Percentiles rank a stretch among this genome's conserved stretches.
phyloP scores from a whole-genome alignment of 345 rosid genomes.

The Lumnitzera littorea region DNA sequence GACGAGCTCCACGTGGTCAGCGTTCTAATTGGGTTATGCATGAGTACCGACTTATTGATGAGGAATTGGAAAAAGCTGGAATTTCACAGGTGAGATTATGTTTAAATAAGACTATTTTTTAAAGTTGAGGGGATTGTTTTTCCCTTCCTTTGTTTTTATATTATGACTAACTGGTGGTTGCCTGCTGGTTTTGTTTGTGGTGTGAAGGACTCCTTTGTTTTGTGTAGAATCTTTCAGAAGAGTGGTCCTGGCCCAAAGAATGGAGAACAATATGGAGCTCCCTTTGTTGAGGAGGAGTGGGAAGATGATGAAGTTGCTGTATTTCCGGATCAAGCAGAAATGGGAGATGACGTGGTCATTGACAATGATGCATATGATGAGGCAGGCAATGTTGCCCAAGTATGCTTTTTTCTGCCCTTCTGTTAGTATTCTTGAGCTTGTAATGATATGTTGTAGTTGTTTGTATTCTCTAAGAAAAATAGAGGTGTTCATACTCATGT shows the following conservation, averaged over 20 bases:
- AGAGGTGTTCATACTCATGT: no score
- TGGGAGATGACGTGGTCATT: conserved; percentile 27
- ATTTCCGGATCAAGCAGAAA: conserved; percentile 39
- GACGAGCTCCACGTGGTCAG: conserved; percentile 85
- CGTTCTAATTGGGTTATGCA: conserved; percentile 98
- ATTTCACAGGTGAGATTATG: conserved; percentile 52
- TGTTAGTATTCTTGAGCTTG: not conserved
- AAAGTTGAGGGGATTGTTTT: not conserved
- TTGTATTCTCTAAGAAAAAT: no score
- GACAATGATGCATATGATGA: conserved; percentile 44
- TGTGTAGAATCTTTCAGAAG: conserved; percentile 89
- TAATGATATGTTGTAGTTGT: not conserved
- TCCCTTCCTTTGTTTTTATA: conserved; percentile 8
- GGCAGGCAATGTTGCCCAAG: conserved; percentile 57
- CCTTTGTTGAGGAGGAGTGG: conserved; percentile 95
- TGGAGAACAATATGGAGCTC: conserved; percentile 97
- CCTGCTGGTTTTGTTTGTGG: conserved; percentile 9
- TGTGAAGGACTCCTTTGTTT: conserved; percentile 71
- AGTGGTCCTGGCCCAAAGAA: conserved; percentile 97
- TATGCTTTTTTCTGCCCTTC: conserved; percentile 13
- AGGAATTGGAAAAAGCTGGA: conserved; percentile 47
- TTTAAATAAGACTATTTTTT: not conserved
- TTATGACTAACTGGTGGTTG: conserved; percentile 10
- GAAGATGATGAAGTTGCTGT: conserved; percentile 51
- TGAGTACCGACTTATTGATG: conserved; percentile 69